phyloP scores from a whole-genome alignment of 2,329 filamentous ascomycete genomes.

The Beauveria australis region DNA sequence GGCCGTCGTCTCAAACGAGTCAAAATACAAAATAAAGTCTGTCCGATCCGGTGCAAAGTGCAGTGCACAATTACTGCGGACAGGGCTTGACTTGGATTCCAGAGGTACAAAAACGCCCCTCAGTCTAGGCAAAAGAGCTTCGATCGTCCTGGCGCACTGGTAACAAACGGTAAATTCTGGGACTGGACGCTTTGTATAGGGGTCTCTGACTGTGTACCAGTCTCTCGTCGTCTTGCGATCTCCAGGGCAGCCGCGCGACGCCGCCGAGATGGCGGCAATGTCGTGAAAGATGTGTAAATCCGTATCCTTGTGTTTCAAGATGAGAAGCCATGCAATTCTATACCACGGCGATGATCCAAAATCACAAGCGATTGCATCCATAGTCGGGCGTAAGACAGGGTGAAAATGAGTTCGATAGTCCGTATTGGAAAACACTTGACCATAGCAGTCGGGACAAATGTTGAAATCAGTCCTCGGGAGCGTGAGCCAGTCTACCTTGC shows the following conservation, averaged over 20 bases:
- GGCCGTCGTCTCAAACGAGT: conserved; percentile 49
- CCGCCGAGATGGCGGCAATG: conserved; percentile 50
- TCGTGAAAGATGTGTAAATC: conserved; percentile 63
- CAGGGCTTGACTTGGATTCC: conserved; percentile 36
- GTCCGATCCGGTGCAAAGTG: conserved; percentile 46
- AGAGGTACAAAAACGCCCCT: conserved; percentile 55
- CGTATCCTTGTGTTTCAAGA: conserved; percentile 57
- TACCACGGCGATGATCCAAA: conserved; percentile 75
- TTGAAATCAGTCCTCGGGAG: conserved; percentile 65
- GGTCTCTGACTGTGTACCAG: conserved; percentile 72
- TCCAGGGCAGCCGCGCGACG: conserved; percentile 50
- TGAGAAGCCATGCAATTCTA: conserved; percentile 75
- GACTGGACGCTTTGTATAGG: conserved; percentile 53
- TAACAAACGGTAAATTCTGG: conserved; percentile 68
- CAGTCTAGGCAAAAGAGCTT: conserved; percentile 65
- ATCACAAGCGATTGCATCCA: conserved; percentile 60
- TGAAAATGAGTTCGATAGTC: conserved; percentile 59
- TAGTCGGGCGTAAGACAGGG: conserved; percentile 46
- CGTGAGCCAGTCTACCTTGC: conserved; percentile 73
- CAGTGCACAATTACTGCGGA: conserved; percentile 58
- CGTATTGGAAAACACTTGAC: conserved; percentile 58
- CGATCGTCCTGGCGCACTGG: conserved; percentile 63
- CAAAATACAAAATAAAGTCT: conserved; percentile 52
- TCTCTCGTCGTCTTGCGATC: conserved; percentile 45
- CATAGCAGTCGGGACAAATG: conserved; percentile 76